Base-by-base conservation (phyloP, 2,329 filamentous ascomycete genomes). In the Corniculantispora saksenae region DNA sequence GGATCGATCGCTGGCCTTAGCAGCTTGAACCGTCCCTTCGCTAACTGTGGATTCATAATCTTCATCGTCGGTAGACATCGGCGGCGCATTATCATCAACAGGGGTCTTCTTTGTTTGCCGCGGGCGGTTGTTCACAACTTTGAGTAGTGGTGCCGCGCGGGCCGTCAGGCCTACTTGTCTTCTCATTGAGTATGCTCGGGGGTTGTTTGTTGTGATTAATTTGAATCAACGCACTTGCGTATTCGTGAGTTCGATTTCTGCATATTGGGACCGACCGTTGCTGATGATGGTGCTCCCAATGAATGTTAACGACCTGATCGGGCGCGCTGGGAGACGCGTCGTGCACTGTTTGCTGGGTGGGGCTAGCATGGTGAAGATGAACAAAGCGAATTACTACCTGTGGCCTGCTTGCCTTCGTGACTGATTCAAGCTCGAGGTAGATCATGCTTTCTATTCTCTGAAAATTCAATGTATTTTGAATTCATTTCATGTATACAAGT, bases 51-150 rank as follows among this genome's bases (percentile, higher is more conserved):
- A 61, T 9, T 43, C 17, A 43, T 70, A 67, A 17, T 67, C 70
- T 48, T 76, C 75, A 3, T 72, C 70, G 19, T 72, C 74, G 32
- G 70, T 75, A 21, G 74, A 72, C 27, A 73, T n/a, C 13, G 76
- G 76, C 5, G 70, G 70, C 48, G 69, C 72, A 55, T 64, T 48
- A 61, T 35, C 56, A 10, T 43, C 50, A 17, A 35, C 55, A 19
- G 38, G 45, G 13, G 38, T 21, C n/a, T 13, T 61, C 25, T 53
- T 71, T 69, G 25, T 69, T 70, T 23, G 29, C 19, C 62, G 69
- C 67, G 29, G 67, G 47, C 57, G 25, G 29, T 56, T 68, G 63
- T 27, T 61, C n/a, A 47, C 56, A 2, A 29, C 66, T 67, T 43
- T 62, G 27, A 74, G 70, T 17, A 76, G 69, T 1, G 21, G 53